Conservation (phyloP, 2,329 filamentous ascomycete genomes). For the Penicillium sp. region DNA sequence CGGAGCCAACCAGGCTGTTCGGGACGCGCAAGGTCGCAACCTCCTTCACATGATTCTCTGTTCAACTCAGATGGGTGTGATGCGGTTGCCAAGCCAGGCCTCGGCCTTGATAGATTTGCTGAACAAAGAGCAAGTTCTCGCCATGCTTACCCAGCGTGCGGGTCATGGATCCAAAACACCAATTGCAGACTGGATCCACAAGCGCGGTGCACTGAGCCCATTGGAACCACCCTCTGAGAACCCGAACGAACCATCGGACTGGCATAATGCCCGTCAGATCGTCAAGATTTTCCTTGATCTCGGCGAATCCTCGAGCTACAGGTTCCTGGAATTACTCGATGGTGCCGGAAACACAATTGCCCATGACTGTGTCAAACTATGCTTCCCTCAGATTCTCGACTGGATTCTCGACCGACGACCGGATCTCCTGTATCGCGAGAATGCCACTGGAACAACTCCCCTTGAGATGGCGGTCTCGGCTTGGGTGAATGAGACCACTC, state of each 20-base stretch:
- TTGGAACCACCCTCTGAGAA: slow-evolving; percentile 11
- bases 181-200: slow-evolving; percentile 53
- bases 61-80: slow-evolving; percentile 23
- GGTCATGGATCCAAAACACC: slow-evolving; percentile 35
- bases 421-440: slow-evolving; percentile 62
- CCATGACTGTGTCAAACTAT: slow-evolving; percentile 36
- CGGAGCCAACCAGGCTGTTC: slow-evolving; percentile 63
- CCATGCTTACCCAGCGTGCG: slow-evolving; percentile 29
- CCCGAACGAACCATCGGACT: slow-evolving; percentile 18
- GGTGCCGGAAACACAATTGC: slow-evolving; percentile 41
- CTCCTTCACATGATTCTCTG: slow-evolving; percentile 56
- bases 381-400: slow-evolving; percentile 53
- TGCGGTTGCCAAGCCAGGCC: slow-evolving; percentile 39
- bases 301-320: slow-evolving; percentile 47
- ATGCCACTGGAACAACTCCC: slow-evolving; percentile 68
- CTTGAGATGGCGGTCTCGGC: slow-evolving; percentile 45
- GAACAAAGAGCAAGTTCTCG: slow-evolving; percentile 43
- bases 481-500: slow-evolving; percentile 24
- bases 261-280: slow-evolving; percentile 28
- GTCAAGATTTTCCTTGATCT: slow-evolving; percentile 50
- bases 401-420: slow-evolving; percentile 49
- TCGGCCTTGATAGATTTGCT: slow-evolving; percentile 58
- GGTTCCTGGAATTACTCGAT: slow-evolving; percentile 42
- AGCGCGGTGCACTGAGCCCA: background rate
- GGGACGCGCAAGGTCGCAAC: slow-evolving; percentile 59